Evolutionary conservation across 441 rosid species (phyloP).

Genomic region (Erodium trifolium): DNA sequence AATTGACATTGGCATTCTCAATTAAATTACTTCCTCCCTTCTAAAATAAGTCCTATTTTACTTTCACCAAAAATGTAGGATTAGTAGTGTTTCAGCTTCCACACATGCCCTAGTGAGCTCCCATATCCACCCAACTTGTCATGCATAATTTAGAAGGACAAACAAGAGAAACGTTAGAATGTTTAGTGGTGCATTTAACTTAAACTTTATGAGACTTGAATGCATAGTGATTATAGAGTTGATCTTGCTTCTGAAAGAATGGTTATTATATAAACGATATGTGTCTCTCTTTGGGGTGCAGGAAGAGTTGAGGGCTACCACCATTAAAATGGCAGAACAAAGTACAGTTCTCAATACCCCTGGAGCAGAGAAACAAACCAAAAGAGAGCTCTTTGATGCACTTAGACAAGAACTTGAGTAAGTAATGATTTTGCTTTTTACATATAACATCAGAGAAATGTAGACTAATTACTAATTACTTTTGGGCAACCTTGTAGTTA

Average conservation of each 20-base stretch:
- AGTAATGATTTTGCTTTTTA: slow-evolving; percentile 11
- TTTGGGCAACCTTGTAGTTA: not conserved
- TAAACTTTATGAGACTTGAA: not conserved
- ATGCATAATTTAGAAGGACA: too few species aligned
- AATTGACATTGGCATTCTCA: not conserved
- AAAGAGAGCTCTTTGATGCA: slow-evolving; percentile 89
- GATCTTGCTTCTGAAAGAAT: not conserved
- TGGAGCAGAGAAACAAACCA: slow-evolving; percentile 96
- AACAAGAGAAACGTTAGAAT: not conserved
- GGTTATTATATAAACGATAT: not conserved
- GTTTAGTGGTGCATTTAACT: not conserved
- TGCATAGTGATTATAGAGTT: not conserved
- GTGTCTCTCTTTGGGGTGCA: slow-evolving; percentile 21
- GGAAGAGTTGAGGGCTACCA: slow-evolving; percentile 85
- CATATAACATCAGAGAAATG: not conserved
- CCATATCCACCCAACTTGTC: not conserved
- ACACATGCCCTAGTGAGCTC: not conserved
- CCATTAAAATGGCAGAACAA: slow-evolving; percentile 88
- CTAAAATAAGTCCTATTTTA: too few species aligned
- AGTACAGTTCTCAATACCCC: slow-evolving; percentile 88
- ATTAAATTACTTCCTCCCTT: not conserved
- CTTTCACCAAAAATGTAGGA: too few species aligned
- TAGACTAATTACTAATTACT: not conserved
- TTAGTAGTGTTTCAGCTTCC: not conserved
- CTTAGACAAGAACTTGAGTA: slow-evolving; percentile 94